Base-by-base conservation (phyloP, 2,329 filamentous ascomycete species). In the Aureobasidium vineae region DNA sequence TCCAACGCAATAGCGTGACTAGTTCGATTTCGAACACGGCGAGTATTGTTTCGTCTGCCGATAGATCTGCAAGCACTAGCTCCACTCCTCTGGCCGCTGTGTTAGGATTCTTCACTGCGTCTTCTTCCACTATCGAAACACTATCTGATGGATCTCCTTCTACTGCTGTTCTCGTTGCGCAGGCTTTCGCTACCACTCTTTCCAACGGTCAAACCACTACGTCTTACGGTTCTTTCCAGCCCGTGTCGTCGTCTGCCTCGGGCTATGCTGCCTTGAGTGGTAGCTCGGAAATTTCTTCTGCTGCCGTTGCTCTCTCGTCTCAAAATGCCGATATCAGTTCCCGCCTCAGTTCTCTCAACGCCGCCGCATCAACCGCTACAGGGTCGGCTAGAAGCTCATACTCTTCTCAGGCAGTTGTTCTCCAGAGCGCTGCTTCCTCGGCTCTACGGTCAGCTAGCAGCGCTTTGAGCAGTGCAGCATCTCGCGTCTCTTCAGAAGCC, bases 201-300 rank as follows among this genome's bases (percentile, higher is more conserved):
- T 63, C 66, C 15, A 63, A 66, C 36, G 68, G 68, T 10, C 52
- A 66, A 23, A 45, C 50, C 3, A 66, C 66, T 3, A 69, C 68
- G 19, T 45, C 64, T 10, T 63, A 63, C 19, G 65, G 59, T 26
- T 66, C 63, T 47, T 54, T 56, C 26, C 26, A 52, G 5, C 63
- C 65, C 10, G 21, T 64, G 4, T 53, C 67, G 6, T 63, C 45
- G 3, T 47, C 57, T 50, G 45, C 21, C 36, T 31, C 47, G 7
- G 36, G 11, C 33, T 54, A 43, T 16, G 31, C 63, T 28, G n/a
- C 36, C 3, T 26, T 52, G 23, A 45, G 45, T 5, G 47, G 19
- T 13, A 36, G 26, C 21, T 36, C 40, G 1, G 59, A 23, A 1
- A n/a, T 52, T 2, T 65, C 59, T n/a, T 57, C 43, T 33, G 61